phyloP scores from a whole-genome alignment of 768 basidiomycete genomes.

The Mycena haematopus region DNA sequence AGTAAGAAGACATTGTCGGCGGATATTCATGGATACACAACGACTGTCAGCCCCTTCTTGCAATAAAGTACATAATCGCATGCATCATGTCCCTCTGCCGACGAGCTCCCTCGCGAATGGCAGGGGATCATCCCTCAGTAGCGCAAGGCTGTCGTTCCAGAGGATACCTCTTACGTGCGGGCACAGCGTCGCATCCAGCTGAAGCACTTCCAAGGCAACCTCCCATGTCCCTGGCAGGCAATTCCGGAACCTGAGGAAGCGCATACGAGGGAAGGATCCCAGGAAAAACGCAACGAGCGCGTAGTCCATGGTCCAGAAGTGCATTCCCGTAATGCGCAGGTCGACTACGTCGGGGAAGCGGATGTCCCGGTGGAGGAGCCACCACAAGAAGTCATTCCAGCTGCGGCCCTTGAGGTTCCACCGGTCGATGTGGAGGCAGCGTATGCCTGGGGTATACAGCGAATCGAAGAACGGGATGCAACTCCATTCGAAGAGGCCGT shows the following conservation, averaged over 20 bases:
- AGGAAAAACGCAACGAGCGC: slow-evolving; percentile 3
- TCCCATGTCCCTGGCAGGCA: slow-evolving; percentile 19
- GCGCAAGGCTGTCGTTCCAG: neutral
- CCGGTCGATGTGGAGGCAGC: slow-evolving; percentile 16
- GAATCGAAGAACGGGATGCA: slow-evolving; percentile 23
- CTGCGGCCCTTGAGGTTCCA: slow-evolving; percentile 9
- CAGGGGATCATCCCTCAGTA: slow-evolving; percentile 9
- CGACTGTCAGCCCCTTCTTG: too few relatives aligned
- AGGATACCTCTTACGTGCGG: slow-evolving; percentile 1
- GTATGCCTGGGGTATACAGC: slow-evolving; percentile 11
- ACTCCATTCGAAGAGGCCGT: slow-evolving; percentile 1
- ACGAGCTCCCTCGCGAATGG: slow-evolving; percentile 3
- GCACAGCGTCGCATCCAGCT: slow-evolving; percentile 14
- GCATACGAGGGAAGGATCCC: slow-evolving; percentile 4
- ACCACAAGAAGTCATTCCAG: slow-evolving; percentile 8
- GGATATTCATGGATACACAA: too few relatives aligned
- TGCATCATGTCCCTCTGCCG: neutral
- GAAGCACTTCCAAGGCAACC: slow-evolving; percentile 10
- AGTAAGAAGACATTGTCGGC: too few relatives aligned
- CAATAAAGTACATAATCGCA: too few relatives aligned
- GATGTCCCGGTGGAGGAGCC: too few relatives aligned
- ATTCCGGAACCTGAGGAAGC: slow-evolving; percentile 1
- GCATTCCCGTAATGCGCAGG: slow-evolving; percentile 19
- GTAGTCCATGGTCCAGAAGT: slow-evolving; percentile 4
- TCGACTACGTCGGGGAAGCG: slow-evolving; percentile 8